Percentiles rank a stretch among this genome's conserved stretches.
phyloP scores from a whole-genome alignment of 495 filamentous ascomycete species.

The Sphaerosporella brunnea region DNA sequence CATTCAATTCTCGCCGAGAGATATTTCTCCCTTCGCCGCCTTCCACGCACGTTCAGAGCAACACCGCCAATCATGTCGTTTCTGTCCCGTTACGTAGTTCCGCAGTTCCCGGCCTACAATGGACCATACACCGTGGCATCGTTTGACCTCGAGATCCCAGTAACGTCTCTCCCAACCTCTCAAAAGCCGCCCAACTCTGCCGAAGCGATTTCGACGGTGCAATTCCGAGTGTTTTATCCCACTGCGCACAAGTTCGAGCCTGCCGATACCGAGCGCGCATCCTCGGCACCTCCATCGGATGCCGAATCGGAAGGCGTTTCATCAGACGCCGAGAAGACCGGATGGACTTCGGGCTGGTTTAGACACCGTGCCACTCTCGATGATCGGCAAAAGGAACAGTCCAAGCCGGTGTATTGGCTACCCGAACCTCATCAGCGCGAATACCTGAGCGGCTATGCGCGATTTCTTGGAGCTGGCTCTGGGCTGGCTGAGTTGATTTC shows the following conservation, averaged over 20 bases:
- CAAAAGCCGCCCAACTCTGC: constrained; percentile 30
- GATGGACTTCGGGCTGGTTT: constrained; percentile 10
- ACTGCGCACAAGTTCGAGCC: constrained; percentile 26
- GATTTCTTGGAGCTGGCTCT: constrained; percentile 43
- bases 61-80: constrained; percentile 12
- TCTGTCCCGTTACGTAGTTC: constrained; percentile 28
- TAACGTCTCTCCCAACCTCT: constrained; percentile 38
- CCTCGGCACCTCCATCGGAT: neutral
- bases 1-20: no score
- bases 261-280: no score
- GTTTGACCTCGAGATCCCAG: constrained; percentile 55
- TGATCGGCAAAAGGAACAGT: no score
- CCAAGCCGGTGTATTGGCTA: constrained; percentile 44
- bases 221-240: constrained; percentile 63
- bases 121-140: constrained; percentile 60
- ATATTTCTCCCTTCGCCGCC: no score
- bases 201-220: constrained; percentile 41
- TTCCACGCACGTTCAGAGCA: no score
- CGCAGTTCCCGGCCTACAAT: constrained; percentile 47
- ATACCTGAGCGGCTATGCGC: constrained; percentile 47
- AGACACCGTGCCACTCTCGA: no score
- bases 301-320: no score
- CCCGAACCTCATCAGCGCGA: constrained; percentile 48
- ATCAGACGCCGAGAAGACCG: neutral
- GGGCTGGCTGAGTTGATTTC: constrained; percentile 41